phyloP scores from a whole-genome alignment of 2,329 filamentous ascomycete species.

The Penicillium sp. region DNA sequence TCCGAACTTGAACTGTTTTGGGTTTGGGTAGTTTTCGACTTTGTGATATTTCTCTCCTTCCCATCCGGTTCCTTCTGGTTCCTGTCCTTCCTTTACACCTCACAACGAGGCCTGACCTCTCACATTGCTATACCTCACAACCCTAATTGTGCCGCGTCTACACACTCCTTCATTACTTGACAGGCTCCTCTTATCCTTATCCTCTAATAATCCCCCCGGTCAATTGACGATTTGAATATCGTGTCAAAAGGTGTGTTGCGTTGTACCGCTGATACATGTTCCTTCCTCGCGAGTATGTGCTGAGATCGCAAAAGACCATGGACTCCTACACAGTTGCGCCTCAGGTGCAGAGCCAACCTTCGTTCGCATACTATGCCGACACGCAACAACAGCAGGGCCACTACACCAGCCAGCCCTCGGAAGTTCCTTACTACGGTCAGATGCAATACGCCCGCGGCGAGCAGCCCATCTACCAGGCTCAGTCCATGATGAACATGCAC shows the following conservation, averaged over 20 bases:
- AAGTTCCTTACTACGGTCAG: constrained; percentile 47
- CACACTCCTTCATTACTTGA: constrained; percentile 28
- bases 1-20: constrained; percentile 32
- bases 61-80: constrained; percentile 30
- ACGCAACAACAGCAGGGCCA: constrained; percentile 70
- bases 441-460: constrained; percentile 31
- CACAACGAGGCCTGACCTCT: constrained; percentile 16
- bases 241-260: constrained; percentile 7
- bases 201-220: neutral
- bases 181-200: neutral
- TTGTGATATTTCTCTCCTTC: constrained; percentile 27
- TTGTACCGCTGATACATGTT: neutral
- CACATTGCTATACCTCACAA: constrained; percentile 22
- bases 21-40: constrained; percentile 26
- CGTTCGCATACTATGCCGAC: constrained; percentile 87
- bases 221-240: constrained; percentile 1
- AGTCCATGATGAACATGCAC: constrained; percentile 46
- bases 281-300: neutral
- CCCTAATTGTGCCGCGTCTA: constrained; percentile 26
- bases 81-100: constrained; percentile 37
- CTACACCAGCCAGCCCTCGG: constrained; percentile 65
- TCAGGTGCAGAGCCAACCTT: constrained; percentile 64
- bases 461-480: constrained; percentile 40
- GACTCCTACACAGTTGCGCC: constrained; percentile 58
- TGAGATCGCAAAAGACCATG: constrained; percentile 49